Evolutionary conservation across 2,329 filamentous ascomycete genomes (phyloP), one percentile per base, ranked within the genome.

Genomic region (Boeremia lycopersici): DNA sequence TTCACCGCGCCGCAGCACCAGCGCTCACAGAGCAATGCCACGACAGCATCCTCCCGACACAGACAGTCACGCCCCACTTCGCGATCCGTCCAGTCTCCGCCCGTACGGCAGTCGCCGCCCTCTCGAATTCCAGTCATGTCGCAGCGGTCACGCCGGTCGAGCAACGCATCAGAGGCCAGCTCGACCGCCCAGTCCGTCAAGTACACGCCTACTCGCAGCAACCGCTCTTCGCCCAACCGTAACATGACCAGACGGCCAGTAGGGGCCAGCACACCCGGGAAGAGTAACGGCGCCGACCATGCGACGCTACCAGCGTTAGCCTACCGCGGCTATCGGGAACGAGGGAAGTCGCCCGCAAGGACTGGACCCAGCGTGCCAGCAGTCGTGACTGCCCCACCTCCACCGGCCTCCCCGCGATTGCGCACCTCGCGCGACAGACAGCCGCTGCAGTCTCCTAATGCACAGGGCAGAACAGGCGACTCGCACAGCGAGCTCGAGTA

Each of bases 341-440:
- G 66, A 51, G 70, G 68, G 45, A 72, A 74, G 49, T 67, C 70
- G 9, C 62, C 69, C 33, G 48, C 59, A 43, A 64, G 57, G 33
- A 61, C 53, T 35, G 65, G 66, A 25, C 64, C 62, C 41, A 71
- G 64, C 53, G 59, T 72, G 39, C 56, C 68, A 42, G 70, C 70
- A 47, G 63, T 70, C 50, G 68, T 73, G 25, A 65, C 64, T 45
- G 66, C 64, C 45, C 61, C 68, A 36, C 70, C 62, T 45, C 61
- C 63, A 26, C 70, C 69, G 15, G 55, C 67, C 28, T 74, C 72
- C 29, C 72, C 72, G 15, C 71, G 71, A 33, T 53, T 74, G 35
- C 69, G 72, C 25, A 70, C 73, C 38, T 73, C 72, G 12, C 61
- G 69, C 50, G 72, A 74, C 52, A 50, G 72, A 17, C 70, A 72